phyloP scores from a whole-genome alignment of 768 basidiomycete species.

The Leccinum disarticulatum region DNA sequence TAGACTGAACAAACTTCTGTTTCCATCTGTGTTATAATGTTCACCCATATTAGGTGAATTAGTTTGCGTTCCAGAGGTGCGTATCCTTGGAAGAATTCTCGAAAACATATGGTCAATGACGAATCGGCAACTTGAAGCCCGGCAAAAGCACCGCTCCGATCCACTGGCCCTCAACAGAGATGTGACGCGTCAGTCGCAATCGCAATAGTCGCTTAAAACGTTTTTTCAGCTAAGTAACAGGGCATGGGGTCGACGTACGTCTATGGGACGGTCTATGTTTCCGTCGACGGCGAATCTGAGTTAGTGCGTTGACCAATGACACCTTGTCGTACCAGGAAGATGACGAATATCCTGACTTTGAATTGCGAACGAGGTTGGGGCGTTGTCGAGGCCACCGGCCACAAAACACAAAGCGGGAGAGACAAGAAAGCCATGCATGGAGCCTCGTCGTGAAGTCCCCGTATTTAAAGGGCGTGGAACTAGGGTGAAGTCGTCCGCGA shows the following conservation, averaged over 20 bases:
- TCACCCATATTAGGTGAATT: conserved; percentile 5
- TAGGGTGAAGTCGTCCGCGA: conserved; percentile 16
- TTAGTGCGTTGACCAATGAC: conserved; percentile 12
- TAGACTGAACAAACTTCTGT: conserved; percentile 6
- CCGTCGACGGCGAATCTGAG: conserved; percentile 19
- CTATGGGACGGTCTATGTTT: conserved; percentile 12
- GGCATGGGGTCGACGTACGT: conserved; percentile 16
- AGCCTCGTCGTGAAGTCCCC: conserved; percentile 13
- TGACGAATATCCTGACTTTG: conserved; percentile 25
- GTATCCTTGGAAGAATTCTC: conserved; percentile 8
- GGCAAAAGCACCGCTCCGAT: conserved; percentile 17
- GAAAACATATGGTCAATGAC: conserved; percentile 10
- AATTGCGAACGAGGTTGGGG: conserved; percentile 31
- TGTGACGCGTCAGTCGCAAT: conserved; percentile 7
- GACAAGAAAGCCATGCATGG: conserved; percentile 25
- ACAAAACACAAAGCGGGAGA: conserved; percentile 24
- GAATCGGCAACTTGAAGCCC: conserved; percentile 12
- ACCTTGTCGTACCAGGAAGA: conserved; percentile 18
- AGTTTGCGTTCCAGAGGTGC: not conserved
- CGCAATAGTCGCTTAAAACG: conserved; percentile 17
- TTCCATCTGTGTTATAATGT: conserved; percentile 19
- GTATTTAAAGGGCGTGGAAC: conserved; percentile 30
- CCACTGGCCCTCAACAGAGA: conserved; percentile 13
- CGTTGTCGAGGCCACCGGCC: conserved; percentile 23
- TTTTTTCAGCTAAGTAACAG: conserved; percentile 17